Base-by-base conservation (phyloP, 1,284 basidiomycete genomes). In the Cystobasidium sp. region DNA sequence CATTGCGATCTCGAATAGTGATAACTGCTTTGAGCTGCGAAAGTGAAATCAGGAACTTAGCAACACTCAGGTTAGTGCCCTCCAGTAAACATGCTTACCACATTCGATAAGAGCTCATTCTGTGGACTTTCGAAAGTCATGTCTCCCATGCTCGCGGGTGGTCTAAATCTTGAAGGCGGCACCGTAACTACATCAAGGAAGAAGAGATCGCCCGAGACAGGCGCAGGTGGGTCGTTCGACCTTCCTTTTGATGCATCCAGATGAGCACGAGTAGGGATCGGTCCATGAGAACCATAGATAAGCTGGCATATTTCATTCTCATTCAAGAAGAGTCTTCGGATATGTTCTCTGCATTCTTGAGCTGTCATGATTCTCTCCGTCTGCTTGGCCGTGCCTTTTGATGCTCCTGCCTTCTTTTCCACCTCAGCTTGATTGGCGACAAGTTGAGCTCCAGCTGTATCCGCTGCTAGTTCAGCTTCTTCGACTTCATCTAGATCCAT, bases 121-220 rank as follows among this genome's bases (percentile, higher is more conserved):
- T 99, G 96, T 0, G 94, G 89, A 83, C 98, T 95, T 82, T 99
- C 97, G 81, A 98, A 97, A 0, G 96, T 86, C 76, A 88, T 90
- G 77, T 97, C 97, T 68, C 90, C 93, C 90, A 99, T 89, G 80
- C 90, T 91, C 16, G 93, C 88, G 1, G 97, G 92, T 0, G 97
- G 97, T 56, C 97, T 89, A 86, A 98, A 99, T 55, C 96, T 91
- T 8, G 94, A 97, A 24, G 97, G 97, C 24, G 95, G 88, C 46
- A 99, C 91, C 41, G 93, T 89, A 43, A 99, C 82, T 68, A 92
- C 94, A 49, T 96, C 92, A 85, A 99, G 86, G 86, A 99, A 99
- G 84, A 99, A 99, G 87, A 97, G 94, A 81, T 97, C 95, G 59
- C 94, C 91, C 55, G 61, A 43, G 9, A 73, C 63, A 58, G 56